Evolutionary conservation across 1,284 basidiomycete species (phyloP).

Genomic region (Sanghuangporus weigelae): DNA sequence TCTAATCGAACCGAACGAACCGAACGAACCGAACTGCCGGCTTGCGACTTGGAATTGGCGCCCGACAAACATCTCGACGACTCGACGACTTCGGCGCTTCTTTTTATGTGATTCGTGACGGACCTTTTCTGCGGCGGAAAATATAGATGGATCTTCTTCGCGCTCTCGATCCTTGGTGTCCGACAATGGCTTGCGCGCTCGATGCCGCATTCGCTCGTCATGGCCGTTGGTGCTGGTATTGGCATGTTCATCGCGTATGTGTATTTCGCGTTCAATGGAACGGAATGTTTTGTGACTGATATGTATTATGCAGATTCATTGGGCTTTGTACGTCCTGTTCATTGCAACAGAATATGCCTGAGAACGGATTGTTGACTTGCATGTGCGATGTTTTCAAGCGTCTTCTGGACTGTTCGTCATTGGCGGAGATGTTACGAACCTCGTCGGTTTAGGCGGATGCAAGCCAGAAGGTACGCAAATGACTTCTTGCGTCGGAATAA

Average conservation of each 20-base stretch:
- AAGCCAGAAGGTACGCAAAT: constrained; percentile 38
- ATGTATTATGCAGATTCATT: constrained; percentile 37
- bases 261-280: constrained; percentile 28
- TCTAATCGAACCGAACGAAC: not conserved
- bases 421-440: constrained; percentile 66
- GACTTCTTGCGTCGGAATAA: not conserved
- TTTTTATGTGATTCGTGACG: not conserved
- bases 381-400: constrained; percentile 33
- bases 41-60: not conserved
- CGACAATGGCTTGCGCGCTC: constrained; percentile 88
- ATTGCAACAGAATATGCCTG: not conserved
- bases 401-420: constrained; percentile 71
- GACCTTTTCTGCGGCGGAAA: not conserved
- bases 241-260: constrained; percentile 74
- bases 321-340: constrained; percentile 46
- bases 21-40: not conserved
- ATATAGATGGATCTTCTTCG: constrained; percentile 73
- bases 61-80: not conserved
- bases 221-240: constrained; percentile 84
- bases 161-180: constrained; percentile 78
- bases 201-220: constrained; percentile 82
- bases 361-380: not conserved
- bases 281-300: constrained; percentile 1
- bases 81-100: not conserved
- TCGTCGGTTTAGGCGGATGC: constrained; percentile 83